Percentiles rank a stretch among this genome's conserved stretches.
Evolutionary conservation across 768 basidiomycete genomes (phyloP).

Genomic region (Butyriboletus loyo): DNA sequence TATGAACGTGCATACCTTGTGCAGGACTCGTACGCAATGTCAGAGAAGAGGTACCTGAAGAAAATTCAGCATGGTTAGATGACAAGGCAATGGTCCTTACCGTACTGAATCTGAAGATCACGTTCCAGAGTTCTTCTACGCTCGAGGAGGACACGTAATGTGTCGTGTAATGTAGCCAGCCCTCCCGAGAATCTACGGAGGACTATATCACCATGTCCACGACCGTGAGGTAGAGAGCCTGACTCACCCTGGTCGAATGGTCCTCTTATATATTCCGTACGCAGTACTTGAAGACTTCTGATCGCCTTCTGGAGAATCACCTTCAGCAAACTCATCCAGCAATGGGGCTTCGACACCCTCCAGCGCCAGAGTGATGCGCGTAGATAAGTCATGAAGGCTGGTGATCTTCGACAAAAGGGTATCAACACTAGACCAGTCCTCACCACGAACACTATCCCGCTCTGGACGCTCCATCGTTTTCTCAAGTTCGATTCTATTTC

Average conservation of each 20-base stretch:
- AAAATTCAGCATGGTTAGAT: conserved; percentile 7
- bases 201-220: background rate
- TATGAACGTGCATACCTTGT: conserved; percentile 74
- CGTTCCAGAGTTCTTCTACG: conserved; percentile 52
- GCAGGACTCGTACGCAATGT: conserved; percentile 66
- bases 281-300: conserved; percentile 20
- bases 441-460: conserved; percentile 10
- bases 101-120: conserved; percentile 49
- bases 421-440: conserved; percentile 60
- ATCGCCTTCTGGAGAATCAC: conserved; percentile 12
- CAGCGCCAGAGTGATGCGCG: conserved; percentile 53
- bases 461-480: conserved; percentile 45
- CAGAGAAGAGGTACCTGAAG: conserved; percentile 64
- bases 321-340: conserved; percentile 24
- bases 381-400: conserved; percentile 50
- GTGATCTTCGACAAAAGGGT: conserved; percentile 51
- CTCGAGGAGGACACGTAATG: conserved; percentile 42
- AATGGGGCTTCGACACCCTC: conserved; percentile 26
- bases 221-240: background rate
- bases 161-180: conserved; percentile 47
- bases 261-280: conserved; percentile 43
- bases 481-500: conserved; percentile 53
- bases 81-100: conserved; percentile 34
- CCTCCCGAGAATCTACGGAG: conserved; percentile 56
- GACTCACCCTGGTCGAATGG: conserved; percentile 64